Evolutionary conservation across 495 filamentous ascomycete genomes (phyloP).

Genomic region (Paragyromitra xinjiangensis): DNA sequence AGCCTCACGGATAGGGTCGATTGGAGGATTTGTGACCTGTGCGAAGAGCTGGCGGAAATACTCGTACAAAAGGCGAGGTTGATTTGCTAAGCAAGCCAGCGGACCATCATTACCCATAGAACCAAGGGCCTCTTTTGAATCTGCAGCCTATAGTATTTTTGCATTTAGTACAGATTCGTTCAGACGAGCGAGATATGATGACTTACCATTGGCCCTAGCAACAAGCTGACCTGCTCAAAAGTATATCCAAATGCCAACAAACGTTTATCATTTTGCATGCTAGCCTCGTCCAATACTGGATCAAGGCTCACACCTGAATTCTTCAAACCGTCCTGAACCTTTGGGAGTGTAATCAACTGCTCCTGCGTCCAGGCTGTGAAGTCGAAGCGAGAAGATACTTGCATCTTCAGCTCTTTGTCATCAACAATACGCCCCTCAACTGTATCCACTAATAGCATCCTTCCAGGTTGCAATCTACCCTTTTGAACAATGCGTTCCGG

Average conservation of each 20-base stretch:
- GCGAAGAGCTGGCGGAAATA: conserved; percentile 99
- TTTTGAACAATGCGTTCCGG: conserved; percentile 93
- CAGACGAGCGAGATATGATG: conserved; percentile 11
- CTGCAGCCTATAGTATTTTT: conserved; percentile 68
- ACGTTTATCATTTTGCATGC: conserved; percentile 83
- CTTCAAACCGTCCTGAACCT: conserved; percentile 47
- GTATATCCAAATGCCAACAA: conserved; percentile 94
- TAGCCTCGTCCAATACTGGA: conserved; percentile 72
- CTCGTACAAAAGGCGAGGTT: conserved; percentile 91
- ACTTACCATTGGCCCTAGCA: conserved; percentile 85
- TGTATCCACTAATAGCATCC: conserved; percentile 98
- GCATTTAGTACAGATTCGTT: conserved; percentile 15
- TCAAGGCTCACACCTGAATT: conserved; percentile 66
- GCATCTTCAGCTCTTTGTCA: conserved; percentile 90
- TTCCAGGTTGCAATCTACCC: conserved; percentile 91
- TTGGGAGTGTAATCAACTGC: conserved; percentile 73
- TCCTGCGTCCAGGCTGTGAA: conserved; percentile 90
- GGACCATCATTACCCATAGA: conserved; percentile 99
- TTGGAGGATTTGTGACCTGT: conserved; percentile 98
- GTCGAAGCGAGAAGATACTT: conserved; percentile 82
- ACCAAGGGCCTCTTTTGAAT: conserved; percentile 98
- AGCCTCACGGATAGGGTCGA: conserved; percentile 97
- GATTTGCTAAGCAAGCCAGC: conserved; percentile 86
- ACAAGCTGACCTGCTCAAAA: conserved; percentile 92
- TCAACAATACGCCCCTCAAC: conserved; percentile 95